Percentiles rank a stretch among this genome's conserved stretches.
Conservation (phyloP, 495 filamentous ascomycete species). For the Aspergillus sclerotiicarbonarius region DNA sequence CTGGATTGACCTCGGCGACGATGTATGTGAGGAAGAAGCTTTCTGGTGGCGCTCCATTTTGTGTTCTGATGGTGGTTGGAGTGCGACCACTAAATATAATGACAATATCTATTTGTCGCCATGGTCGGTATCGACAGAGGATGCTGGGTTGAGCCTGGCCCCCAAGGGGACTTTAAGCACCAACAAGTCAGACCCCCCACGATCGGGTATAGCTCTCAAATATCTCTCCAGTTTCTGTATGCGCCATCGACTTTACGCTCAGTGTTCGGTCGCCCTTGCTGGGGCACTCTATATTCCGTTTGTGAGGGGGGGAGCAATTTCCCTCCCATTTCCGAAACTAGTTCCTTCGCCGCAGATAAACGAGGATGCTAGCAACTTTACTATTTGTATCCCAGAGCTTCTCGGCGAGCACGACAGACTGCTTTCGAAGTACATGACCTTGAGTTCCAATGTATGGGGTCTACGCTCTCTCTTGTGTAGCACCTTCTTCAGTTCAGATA, state of each 20-base stretch:
- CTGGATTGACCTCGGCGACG: slow-evolving; percentile 21
- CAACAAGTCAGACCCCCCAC: slow-evolving; percentile 10
- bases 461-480: slow-evolving; percentile 26
- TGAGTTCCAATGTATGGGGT: slow-evolving; percentile 27
- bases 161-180: background rate
- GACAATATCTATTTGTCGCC: slow-evolving; percentile 25
- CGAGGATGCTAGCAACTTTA: background rate
- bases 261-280: slow-evolving; percentile 28
- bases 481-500: slow-evolving; percentile 28
- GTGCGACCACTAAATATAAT: slow-evolving; percentile 23
- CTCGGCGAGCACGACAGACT: slow-evolving; percentile 24
- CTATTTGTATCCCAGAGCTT: background rate
- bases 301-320: slow-evolving; percentile 13
- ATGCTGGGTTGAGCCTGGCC: slow-evolving; percentile 6
- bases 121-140: slow-evolving; percentile 21
- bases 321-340: slow-evolving; percentile 21
- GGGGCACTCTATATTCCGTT: slow-evolving; percentile 29
- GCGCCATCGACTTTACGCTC: slow-evolving; percentile 24
- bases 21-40: slow-evolving; percentile 18
- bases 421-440: slow-evolving; percentile 26
- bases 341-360: no score
- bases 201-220: slow-evolving; percentile 22
- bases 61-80: slow-evolving; percentile 19
- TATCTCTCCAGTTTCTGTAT: slow-evolving; percentile 29
- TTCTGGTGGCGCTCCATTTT: slow-evolving; percentile 24